These are phyloP conservation scores for Globisporangium camurandrum DNA, from an alignment of 352 stramenopile species.

Conservation along the genomic window DNA sequence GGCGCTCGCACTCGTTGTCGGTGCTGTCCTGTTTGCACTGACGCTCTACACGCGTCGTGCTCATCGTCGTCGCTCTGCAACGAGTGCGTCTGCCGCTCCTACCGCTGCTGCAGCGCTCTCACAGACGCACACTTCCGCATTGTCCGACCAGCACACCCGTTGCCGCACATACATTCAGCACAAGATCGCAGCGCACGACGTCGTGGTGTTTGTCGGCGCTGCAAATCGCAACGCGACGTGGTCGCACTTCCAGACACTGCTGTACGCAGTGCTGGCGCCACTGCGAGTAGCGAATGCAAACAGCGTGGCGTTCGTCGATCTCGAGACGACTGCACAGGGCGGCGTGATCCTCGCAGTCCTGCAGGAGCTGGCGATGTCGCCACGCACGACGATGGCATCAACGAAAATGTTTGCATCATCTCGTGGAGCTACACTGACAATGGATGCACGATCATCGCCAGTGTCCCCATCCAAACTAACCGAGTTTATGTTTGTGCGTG, in stretches of 20 bases:
- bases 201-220: constrained; percentile 10
- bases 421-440: too few species aligned
- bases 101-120: not conserved
- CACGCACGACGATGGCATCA: too few species aligned
- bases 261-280: not conserved
- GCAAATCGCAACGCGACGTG: not conserved
- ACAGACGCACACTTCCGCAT: not conserved
- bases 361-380: constrained; percentile 1
- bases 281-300: too few species aligned
- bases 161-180: constrained; percentile 3
- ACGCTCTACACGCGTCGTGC: constrained; percentile 1
- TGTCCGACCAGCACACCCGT: constrained; percentile 1
- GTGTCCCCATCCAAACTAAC: not conserved
- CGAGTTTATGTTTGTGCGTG: constrained; percentile 25
- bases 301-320: constrained; percentile 14
- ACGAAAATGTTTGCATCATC: too few species aligned
- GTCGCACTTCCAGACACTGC: constrained; percentile 3
- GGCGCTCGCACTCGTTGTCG: constrained; percentile 2
- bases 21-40: constrained; percentile 6
- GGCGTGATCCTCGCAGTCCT: constrained; percentile 17
- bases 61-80: not conserved
- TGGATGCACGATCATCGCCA: not conserved
- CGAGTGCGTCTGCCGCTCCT: not conserved
- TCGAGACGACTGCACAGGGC: constrained; percentile 19
- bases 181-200: constrained; percentile 3